These are phyloP conservation scores for Nicotiana tabacum DNA, from an alignment of 257 asterid species.

Conservation along the genomic window DNA sequence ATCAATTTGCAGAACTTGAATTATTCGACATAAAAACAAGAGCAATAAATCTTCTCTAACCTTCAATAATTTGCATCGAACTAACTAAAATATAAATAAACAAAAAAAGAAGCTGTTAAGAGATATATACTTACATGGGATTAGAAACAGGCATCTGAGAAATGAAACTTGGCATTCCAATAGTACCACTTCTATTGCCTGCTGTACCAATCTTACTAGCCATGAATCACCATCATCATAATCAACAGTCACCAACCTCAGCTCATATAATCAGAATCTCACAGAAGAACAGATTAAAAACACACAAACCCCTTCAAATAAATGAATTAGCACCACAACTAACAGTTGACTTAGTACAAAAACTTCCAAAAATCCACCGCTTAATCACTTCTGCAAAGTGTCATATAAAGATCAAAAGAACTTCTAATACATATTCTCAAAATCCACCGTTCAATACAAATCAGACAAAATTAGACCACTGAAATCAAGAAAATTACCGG, in stretches of 20 bases:
- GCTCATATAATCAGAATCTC: neutral
- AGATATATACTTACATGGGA: slow-evolving; percentile 47
- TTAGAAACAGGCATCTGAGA: slow-evolving; percentile 53
- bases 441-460: slow-evolving; percentile 32
- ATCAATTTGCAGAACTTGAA: neutral
- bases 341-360: slow-evolving; percentile 6
- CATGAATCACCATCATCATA: slow-evolving; percentile 32
- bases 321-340: slow-evolving; percentile 1
- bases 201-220: slow-evolving; percentile 49
- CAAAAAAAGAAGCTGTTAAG: neutral
- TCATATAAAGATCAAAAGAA: slow-evolving; percentile 16
- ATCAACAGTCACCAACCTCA: slow-evolving; percentile 24
- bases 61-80: neutral
- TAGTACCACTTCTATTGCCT: slow-evolving; percentile 30
- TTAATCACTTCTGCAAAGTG: neutral
- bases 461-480: slow-evolving; percentile 21
- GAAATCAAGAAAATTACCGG: slow-evolving; percentile 25
- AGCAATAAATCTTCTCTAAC: neutral
- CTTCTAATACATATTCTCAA: slow-evolving; percentile 9
- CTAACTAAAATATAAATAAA: neutral
- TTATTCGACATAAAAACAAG: neutral
- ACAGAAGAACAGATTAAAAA: neutral
- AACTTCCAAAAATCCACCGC: slow-evolving; percentile 15
- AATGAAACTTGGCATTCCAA: slow-evolving; percentile 85
- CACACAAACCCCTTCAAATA: slow-evolving; percentile 6